Conservation (phyloP, 805 yeast species). For the Isabelozyma rhagii region DNA sequence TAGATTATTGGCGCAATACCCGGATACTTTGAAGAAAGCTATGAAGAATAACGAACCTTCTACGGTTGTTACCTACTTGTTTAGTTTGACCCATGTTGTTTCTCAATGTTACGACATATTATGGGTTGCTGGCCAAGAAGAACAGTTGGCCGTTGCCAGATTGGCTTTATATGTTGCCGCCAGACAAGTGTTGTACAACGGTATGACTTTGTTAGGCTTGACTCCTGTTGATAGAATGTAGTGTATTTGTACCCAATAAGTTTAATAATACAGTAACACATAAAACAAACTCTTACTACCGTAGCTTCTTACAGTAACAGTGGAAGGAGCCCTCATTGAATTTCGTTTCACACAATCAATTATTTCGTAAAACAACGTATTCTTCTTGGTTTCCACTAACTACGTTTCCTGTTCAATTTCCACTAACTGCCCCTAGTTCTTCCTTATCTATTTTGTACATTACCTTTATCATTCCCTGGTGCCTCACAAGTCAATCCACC, state of each 20-base stretch:
- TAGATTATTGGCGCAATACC: slow-evolving; percentile 83
- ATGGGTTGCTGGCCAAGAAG: slow-evolving; percentile 96
- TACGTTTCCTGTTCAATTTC: too few relatives aligned
- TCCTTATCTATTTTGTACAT: too few relatives aligned
- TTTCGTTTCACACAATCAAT: too few relatives aligned
- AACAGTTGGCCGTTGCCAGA: slow-evolving; percentile 83
- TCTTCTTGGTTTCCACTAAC: too few relatives aligned
- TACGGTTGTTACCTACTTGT: slow-evolving; percentile 88
- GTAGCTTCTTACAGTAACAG: too few relatives aligned
- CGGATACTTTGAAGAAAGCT: slow-evolving; percentile 84
- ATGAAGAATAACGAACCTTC: slow-evolving; percentile 86
- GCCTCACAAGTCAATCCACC: too few relatives aligned
- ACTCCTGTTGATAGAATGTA: slow-evolving; percentile 99
- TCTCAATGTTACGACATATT: slow-evolving; percentile 93
- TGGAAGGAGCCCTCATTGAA: too few relatives aligned
- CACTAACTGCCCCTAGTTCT: too few relatives aligned
- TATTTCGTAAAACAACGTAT: too few relatives aligned
- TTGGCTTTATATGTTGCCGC: slow-evolving; percentile 89
- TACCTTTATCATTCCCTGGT: too few relatives aligned
- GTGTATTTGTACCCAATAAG: slow-evolving; percentile 5
- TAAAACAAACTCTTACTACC: too few relatives aligned
- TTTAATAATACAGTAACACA: not conserved
- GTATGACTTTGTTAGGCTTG: slow-evolving; percentile 84
- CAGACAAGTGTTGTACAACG: slow-evolving; percentile 83
- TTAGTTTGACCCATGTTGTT: slow-evolving; percentile 88